Conservation (phyloP, 331 rosid species). For the Pyracantha coccinea region DNA sequence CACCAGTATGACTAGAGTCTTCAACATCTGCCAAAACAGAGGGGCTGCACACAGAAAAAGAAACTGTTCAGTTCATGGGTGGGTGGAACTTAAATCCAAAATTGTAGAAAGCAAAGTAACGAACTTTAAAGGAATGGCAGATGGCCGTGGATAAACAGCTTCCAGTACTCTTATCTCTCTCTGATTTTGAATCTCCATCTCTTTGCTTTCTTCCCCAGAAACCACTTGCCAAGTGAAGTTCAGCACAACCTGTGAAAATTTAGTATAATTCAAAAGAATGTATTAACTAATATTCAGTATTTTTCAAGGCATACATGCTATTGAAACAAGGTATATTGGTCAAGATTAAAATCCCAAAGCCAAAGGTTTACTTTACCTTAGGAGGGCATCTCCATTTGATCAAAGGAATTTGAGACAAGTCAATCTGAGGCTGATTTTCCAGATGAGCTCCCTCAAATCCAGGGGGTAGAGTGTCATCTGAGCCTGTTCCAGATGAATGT, state of each 20-base stretch:
- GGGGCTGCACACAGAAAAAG: slow-evolving; percentile 43
- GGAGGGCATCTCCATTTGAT: slow-evolving; percentile 65
- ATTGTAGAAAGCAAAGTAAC: slow-evolving; percentile 24
- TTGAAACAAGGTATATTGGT: neutral
- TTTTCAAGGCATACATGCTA: neutral
- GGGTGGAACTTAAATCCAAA: slow-evolving; percentile 1
- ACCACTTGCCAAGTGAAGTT: slow-evolving; percentile 74
- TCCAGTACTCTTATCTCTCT: slow-evolving; percentile 91
- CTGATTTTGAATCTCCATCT: slow-evolving; percentile 53
- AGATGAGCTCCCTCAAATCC: slow-evolving; percentile 76
- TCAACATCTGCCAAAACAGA: slow-evolving; percentile 40
- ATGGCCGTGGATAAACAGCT: slow-evolving; percentile 87
- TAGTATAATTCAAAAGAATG: slow-evolving; percentile 2
- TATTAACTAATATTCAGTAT: neutral
- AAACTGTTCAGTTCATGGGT: neutral
- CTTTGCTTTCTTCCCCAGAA: slow-evolving; percentile 91
- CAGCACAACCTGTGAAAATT: slow-evolving; percentile 42
- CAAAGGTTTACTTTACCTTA: slow-evolving; percentile 34
- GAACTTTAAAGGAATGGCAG: slow-evolving; percentile 86
- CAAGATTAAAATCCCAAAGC: neutral
- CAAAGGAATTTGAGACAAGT: slow-evolving; percentile 58
- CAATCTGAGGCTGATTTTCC: slow-evolving; percentile 47
- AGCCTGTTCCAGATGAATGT: slow-evolving; percentile 56
- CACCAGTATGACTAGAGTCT: slow-evolving; percentile 27
- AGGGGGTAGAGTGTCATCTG: slow-evolving; percentile 75